Evolutionary conservation across 2,329 filamentous ascomycete species (phyloP), one percentile per base, ranked within the genome.

Genomic region (Catunica adiposa): DNA sequence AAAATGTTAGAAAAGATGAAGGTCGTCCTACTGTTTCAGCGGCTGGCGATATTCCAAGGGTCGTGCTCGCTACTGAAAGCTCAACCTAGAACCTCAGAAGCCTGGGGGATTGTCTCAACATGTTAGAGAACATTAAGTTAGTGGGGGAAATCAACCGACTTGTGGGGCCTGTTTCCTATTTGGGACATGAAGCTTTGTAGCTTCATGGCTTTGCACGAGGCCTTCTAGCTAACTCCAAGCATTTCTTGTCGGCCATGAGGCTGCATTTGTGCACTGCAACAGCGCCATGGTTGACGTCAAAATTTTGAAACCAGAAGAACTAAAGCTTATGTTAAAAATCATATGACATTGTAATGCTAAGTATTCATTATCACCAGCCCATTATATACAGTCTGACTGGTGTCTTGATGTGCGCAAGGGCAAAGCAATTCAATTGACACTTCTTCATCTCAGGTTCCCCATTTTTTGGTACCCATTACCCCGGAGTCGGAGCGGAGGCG

Each of bases 221-320:
- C 48, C 25, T 25, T 14, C 17, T 37, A n/a, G 25, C 31, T 15
- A 20, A 47, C 25, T 47, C 20, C 25, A 47, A 47, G 20, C 11
- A 47, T 25, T 11, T 17, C 25, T 22, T 47, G 48, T 17, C 20
- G 23, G 48, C 8, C 40, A n/a, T 8, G n/a, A 7, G 40, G 40
- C 15, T 44, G 40, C 29, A 47, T 14, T 15, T 9, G 14, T 17
- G 26, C n/a, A 51, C n/a, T 5, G 31, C n/a, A 17, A 34, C 48
- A 51, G 26, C 29, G 48, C 48, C 48, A 51, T 25, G 15, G 48
- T 51, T 51, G 15, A 51, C 25, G 48, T 51, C 29, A 34, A n/a
- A 34, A n/a, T 14, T 31, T 34, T 31, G 26, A 51, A 51, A 51
- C 48, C 26, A n/a, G 48, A 31, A 25, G n/a, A 51, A 25, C 15